Conservation (phyloP, 2,329 filamentous ascomycete species). For the Colletotrichum shisoi region DNA sequence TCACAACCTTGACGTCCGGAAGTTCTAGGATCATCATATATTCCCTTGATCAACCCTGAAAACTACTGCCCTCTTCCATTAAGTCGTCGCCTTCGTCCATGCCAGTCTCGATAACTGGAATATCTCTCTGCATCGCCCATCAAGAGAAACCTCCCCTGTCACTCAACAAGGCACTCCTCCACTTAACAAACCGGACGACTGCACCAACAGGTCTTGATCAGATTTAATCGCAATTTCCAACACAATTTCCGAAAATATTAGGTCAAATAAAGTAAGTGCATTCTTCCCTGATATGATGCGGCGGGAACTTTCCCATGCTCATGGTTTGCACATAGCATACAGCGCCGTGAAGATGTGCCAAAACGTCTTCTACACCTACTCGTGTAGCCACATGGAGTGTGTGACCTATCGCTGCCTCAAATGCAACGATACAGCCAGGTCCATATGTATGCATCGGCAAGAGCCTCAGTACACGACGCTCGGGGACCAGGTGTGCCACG, state of each 20-base stretch:
- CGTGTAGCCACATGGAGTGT: slow-evolving; percentile 35
- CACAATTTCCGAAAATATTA: neutral
- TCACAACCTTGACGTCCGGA: too few relatives aligned
- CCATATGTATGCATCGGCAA: slow-evolving; percentile 7
- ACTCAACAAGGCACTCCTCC: neutral
- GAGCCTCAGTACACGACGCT: slow-evolving; percentile 24
- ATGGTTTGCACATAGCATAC: slow-evolving; percentile 37
- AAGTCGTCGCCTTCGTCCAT: neutral
- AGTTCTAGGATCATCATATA: neutral
- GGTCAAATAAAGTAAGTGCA: neutral
- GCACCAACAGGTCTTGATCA: neutral
- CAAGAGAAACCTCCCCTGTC: neutral
- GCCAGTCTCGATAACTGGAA: neutral
- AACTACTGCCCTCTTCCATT: neutral
- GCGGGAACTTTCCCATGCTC: neutral
- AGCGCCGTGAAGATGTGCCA: slow-evolving; percentile 30
- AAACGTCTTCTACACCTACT: slow-evolving; percentile 39
- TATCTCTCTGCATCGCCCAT: neutral
- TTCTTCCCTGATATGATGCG: neutral
- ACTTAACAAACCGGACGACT: neutral
- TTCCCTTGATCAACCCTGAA: neutral
- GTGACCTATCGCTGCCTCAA: slow-evolving; percentile 33
- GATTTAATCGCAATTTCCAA: neutral
- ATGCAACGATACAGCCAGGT: neutral
- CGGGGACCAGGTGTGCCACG: slow-evolving; percentile 37